phyloP scores from a whole-genome alignment of 75 land plant genomes.

The Larix kaempferi region DNA sequence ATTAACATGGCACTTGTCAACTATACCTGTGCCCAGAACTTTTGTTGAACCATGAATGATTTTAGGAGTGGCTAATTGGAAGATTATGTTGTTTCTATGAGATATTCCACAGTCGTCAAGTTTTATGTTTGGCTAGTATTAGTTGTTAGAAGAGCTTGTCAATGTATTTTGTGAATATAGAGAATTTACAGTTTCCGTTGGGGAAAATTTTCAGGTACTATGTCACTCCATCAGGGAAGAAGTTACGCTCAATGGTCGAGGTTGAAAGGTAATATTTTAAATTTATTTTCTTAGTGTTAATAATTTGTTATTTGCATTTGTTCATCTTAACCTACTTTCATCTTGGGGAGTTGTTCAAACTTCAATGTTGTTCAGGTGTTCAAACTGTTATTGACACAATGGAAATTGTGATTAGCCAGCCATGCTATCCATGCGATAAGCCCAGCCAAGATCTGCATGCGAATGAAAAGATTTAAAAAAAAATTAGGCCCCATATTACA shows the following conservation, averaged over 20 bases:
- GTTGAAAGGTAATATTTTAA: slow-evolving; percentile 38
- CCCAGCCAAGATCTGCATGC: background rate
- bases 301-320: background rate
- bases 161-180: background rate
- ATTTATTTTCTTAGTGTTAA: background rate
- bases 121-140: background rate
- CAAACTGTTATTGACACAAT: too few species aligned
- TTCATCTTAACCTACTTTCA: background rate
- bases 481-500: background rate
- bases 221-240: slow-evolving; percentile 61
- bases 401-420: too few species aligned
- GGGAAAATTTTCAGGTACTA: slow-evolving; percentile 47
- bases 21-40: too few species aligned
- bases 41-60: background rate
- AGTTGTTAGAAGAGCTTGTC: background rate
- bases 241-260: slow-evolving; percentile 65
- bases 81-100: background rate
- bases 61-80: background rate
- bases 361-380: too few species aligned
- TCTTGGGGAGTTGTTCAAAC: background rate
- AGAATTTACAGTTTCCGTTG: background rate
- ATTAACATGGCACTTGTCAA: too few species aligned
- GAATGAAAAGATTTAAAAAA: background rate
- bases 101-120: background rate
- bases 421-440: too few species aligned